Evolutionary conservation across 352 stramenopile species (phyloP).

Genomic region (Globisporangium orthogonon): DNA sequence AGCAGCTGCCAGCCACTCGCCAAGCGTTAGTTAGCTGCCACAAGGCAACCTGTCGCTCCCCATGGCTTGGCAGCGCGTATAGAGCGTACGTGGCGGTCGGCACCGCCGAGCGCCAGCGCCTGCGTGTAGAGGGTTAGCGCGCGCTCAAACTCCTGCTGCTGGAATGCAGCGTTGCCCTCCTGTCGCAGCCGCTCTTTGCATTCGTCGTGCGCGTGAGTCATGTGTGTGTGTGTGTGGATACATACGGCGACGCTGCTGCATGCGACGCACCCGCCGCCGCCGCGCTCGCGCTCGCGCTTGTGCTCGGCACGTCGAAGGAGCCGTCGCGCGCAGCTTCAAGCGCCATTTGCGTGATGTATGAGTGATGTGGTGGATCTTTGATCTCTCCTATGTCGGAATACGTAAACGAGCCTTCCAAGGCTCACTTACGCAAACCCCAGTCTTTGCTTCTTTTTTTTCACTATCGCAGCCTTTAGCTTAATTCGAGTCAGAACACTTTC

Average conservation of each 20-base stretch:
- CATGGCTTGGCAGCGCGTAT: too few relatives aligned
- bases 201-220: not conserved
- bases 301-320: slow-evolving; percentile 27
- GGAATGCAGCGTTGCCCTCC: slow-evolving; percentile 66
- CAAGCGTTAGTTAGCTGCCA: too few relatives aligned
- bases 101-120: slow-evolving; percentile 36
- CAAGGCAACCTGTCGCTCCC: not conserved
- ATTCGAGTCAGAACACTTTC: not conserved
- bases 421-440: too few relatives aligned
- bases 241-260: too few relatives aligned
- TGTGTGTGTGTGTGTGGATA: too few relatives aligned
- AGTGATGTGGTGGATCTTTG: too few relatives aligned
- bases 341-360: slow-evolving; percentile 1
- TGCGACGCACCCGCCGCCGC: not conserved
- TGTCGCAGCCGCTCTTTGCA: slow-evolving; percentile 42
- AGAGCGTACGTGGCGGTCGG: slow-evolving; percentile 38
- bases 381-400: too few relatives aligned
- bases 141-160: slow-evolving; percentile 37
- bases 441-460: too few relatives aligned
- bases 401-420: too few relatives aligned
- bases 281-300: slow-evolving; percentile 5
- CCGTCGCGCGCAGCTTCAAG: slow-evolving; percentile 24
- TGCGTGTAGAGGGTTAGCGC: slow-evolving; percentile 49
- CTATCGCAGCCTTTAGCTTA: too few relatives aligned
- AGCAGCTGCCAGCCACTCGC: slow-evolving; percentile 34